These are phyloP conservation scores for Asparagopsis taxiformis DNA, from an alignment of 31 red algal genomes.

Conservation along the genomic window DNA sequence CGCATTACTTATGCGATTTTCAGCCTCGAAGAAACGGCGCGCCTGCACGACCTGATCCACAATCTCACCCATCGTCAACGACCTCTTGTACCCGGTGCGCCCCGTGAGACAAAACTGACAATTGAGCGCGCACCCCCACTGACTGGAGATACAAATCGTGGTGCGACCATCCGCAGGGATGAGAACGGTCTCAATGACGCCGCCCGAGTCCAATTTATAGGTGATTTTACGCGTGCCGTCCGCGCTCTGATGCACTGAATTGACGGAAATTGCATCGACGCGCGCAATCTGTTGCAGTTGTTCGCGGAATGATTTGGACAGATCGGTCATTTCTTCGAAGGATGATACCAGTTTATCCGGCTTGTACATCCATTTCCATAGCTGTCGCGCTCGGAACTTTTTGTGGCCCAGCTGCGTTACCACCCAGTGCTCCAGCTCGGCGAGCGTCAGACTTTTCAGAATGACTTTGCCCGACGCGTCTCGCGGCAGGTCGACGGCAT, in stretches of 20 bases:
- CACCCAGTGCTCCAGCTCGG: conserved; percentile 68
- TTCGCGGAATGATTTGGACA: conserved; percentile 69
- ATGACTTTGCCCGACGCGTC: conserved; percentile 38
- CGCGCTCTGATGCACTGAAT: conserved; percentile 48
- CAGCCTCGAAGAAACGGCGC: conserved; percentile 55
- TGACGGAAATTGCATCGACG: conserved; percentile 49
- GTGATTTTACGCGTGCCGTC: conserved; percentile 91
- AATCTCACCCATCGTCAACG: conserved; percentile 82
- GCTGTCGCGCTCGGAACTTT: conserved; percentile 81
- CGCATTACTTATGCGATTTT: conserved; percentile 73
- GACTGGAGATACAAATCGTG: conserved; percentile 88
- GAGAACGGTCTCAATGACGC: conserved; percentile 84
- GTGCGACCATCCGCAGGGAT: conserved; percentile 80
- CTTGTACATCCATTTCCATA: conserved; percentile 93
- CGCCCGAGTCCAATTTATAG: conserved; percentile 39
- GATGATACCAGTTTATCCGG: conserved; percentile 22
- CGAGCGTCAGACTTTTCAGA: conserved; percentile 53
- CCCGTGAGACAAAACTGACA: conserved; percentile 96
- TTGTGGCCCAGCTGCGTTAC: conserved; percentile 64
- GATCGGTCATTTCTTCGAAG: conserved; percentile 89
- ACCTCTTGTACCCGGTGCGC: conserved; percentile 65
- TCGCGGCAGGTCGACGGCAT: background rate
- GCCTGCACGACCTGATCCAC: conserved; percentile 87
- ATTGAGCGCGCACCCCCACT: conserved; percentile 90
- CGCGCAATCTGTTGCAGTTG: conserved; percentile 26